Base-by-base conservation (phyloP, 495 filamentous ascomycete species). In the Stereocaulon alpinum region DNA sequence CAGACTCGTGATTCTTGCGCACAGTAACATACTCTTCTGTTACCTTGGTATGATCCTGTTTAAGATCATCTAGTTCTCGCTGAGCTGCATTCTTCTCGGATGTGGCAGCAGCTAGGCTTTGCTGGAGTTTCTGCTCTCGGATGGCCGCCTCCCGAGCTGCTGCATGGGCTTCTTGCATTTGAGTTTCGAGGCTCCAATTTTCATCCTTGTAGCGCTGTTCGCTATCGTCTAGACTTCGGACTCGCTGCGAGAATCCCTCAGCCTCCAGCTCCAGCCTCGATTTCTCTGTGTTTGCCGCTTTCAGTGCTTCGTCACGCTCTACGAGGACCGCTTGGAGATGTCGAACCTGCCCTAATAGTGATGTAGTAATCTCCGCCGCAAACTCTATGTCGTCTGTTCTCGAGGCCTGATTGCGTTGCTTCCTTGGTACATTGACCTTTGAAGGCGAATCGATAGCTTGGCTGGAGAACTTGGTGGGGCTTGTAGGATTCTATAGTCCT, bases 141-240 rank as follows among this genome's bases (percentile, higher is more conserved):
- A 89, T 88, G 9, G 83, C 77, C 0, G 86, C 79, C 11, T 93
- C 90, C 66, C 81, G 85, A 48, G 80, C 76, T 17, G 78, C 71
- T 9, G 86, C 80, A 61, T 86, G 77, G 29, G 91, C 74, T 55
- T 96, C 91, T 58, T 94, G 93, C 29, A 89, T 81, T 64, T 87
- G 85, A 2, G 90, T 90, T 72, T 96, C 93, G 45, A 98, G 78
- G 61, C 86, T 88, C 93, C 93, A 98, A 67, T 97, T 98, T 68
- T 95, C 92, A 67, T 98, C 93, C 70, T 96, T 97, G 71, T 91
- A 95, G 18, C 88, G 83, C 69, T 90, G 86, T 72, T 98, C 93
- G 65, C 86, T 94, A 70, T 97, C 93, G 65, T 96, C 91, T 40
- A 97, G 75, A 7, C 77, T 77, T 65, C 86, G 86, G 50, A 96